A percentile compares a stretch with the other conserved stretches of the same genome.
Evolutionary conservation across 108 stramenopile species (phyloP).

Genomic region (Chaetoceros tenuissimus): DNA sequence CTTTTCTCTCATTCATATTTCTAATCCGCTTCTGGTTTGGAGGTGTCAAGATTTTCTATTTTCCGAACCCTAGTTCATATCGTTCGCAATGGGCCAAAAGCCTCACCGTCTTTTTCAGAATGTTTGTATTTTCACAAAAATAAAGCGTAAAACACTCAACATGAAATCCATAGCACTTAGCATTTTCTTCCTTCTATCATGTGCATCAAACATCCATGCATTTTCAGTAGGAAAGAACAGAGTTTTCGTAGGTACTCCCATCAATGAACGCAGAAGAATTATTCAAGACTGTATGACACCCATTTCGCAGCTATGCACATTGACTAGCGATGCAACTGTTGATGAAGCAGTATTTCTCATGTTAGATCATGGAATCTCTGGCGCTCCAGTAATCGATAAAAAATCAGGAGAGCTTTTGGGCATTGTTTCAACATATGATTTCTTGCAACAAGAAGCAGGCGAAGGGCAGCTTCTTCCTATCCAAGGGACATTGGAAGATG

Average conservation of each 20-base stretch:
- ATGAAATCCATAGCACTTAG: too few species aligned
- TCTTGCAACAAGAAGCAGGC: slow-evolving; percentile 21
- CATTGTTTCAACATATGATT: slow-evolving; percentile 19
- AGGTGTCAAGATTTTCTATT: too few species aligned
- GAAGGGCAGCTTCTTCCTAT: slow-evolving; percentile 20
- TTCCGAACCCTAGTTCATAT: too few species aligned
- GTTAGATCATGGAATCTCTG: slow-evolving; percentile 6
- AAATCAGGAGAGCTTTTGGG: slow-evolving; percentile 15
- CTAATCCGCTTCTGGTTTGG: too few species aligned
- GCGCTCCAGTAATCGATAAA: slow-evolving; percentile 21
- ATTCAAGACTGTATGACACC: slow-evolving; percentile 21
- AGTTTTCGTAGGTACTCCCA: slow-evolving; percentile 30
- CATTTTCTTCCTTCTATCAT: neutral
- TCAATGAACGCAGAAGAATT: slow-evolving; percentile 6
- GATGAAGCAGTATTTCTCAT: slow-evolving; percentile 21
- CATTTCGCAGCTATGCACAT: neutral
- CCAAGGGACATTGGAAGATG: slow-evolving; percentile 3
- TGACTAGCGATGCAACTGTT: slow-evolving; percentile 14
- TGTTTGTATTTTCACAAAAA: too few species aligned
- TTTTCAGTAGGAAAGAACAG: neutral
- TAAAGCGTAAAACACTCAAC: too few species aligned
- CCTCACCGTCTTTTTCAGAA: too few species aligned
- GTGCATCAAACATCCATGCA: neutral
- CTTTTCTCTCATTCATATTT: too few species aligned
- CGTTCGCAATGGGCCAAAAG: too few species aligned